Evolutionary conservation across 169 alveolate genomes (phyloP).

Genomic region (Eimeria praecox): DNA sequence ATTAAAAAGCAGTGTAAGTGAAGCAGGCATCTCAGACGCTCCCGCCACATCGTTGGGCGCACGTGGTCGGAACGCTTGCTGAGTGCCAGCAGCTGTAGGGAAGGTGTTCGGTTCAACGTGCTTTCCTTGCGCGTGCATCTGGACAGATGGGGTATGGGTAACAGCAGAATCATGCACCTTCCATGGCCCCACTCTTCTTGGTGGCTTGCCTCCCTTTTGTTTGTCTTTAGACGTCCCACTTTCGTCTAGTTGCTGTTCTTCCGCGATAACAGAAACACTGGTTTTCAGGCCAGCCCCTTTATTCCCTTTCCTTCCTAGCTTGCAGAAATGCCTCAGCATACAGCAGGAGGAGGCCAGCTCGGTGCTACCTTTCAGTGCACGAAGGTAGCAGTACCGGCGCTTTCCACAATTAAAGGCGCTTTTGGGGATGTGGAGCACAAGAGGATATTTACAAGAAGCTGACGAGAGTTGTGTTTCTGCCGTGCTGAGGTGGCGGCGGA

Average conservation of each 20-base stretch:
- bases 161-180: neutral
- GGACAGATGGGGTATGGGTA: constrained; percentile 16
- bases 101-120: neutral
- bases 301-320: neutral
- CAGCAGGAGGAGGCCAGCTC: neutral
- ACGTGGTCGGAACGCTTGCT: neutral
- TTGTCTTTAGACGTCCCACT: neutral
- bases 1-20: constrained; percentile 14
- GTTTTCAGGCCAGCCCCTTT: neutral
- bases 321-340: neutral
- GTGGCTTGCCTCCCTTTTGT: neutral
- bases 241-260: neutral
- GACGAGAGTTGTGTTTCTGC: neutral
- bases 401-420: neutral
- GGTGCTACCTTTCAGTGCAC: neutral
- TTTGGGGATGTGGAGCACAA: constrained; percentile 6
- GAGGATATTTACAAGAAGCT: constrained; percentile 24
- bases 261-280: neutral
- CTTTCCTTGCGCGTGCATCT: constrained; percentile 18
- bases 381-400: neutral
- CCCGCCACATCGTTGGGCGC: neutral
- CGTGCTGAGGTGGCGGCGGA: constrained; percentile 53
- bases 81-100: neutral
- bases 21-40: neutral
- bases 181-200: constrained; percentile 46